phyloP scores from a whole-genome alignment of 768 basidiomycete species.

The Leccinum aurantiacum region DNA sequence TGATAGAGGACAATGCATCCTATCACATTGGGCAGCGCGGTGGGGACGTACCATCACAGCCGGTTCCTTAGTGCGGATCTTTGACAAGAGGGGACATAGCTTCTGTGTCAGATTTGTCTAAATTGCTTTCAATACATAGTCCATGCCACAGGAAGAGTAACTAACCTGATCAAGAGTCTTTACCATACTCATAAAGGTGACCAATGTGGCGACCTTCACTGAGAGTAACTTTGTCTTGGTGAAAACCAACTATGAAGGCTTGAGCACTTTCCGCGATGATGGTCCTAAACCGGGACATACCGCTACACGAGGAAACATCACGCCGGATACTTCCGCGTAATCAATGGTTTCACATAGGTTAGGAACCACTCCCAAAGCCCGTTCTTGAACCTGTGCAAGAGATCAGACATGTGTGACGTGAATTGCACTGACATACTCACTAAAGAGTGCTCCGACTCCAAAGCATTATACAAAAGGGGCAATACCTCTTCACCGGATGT shows the following conservation, averaged over 20 bases:
- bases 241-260: constrained; percentile 71
- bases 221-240: constrained; percentile 85
- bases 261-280: constrained; percentile 9
- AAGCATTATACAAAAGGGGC: constrained; percentile 90
- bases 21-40: neutral
- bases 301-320: constrained; percentile 91
- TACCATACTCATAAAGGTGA: constrained; percentile 84
- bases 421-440: constrained; percentile 39
- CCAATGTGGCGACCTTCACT: constrained; percentile 87
- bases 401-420: constrained; percentile 3
- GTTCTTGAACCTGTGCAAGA: constrained; percentile 79
- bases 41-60: constrained; percentile 71
- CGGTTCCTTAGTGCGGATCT: constrained; percentile 95
- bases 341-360: constrained; percentile 90
- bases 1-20: constrained; percentile 29
- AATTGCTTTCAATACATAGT: constrained; percentile 4
- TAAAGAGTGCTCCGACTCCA: constrained; percentile 91
- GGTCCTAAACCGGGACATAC: constrained; percentile 45
- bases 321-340: constrained; percentile 90
- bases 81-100: constrained; percentile 89
- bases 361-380: constrained; percentile 80
- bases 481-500: constrained; percentile 70
- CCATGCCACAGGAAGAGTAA: neutral
- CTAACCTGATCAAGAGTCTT: constrained; percentile 84
- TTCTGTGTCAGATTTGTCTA: constrained; percentile 90